Evolutionary conservation across 257 asterid genomes (phyloP).

Genomic region (Scutellaria baicalensis): DNA sequence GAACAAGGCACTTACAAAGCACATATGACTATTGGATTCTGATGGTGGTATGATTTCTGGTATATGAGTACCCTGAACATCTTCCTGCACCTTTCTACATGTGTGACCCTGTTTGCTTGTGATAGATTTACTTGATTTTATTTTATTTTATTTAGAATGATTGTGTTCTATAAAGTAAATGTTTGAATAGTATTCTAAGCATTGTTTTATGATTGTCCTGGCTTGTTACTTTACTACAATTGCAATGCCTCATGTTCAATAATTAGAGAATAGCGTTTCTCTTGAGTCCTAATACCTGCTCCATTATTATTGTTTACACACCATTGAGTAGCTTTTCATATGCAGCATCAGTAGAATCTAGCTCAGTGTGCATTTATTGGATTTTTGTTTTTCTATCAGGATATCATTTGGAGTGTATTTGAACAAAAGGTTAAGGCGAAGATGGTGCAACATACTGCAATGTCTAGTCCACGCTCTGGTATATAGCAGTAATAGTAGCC

Average conservation of each 20-base stretch:
- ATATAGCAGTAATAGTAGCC: no score
- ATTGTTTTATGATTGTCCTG: not conserved
- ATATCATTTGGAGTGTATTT: no score
- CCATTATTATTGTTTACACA: not conserved
- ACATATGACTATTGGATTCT: conserved; percentile 78
- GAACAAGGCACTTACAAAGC: conserved; percentile 84
- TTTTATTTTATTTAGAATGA: no score
- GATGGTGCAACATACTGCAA: no score
- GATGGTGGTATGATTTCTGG: conserved; percentile 47
- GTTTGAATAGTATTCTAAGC: not conserved
- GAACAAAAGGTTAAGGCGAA: no score
- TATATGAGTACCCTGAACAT: not conserved
- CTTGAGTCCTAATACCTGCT: not conserved
- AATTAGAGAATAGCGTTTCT: not conserved
- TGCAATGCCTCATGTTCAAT: not conserved
- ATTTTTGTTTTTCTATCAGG: no score
- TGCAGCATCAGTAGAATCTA: no score
- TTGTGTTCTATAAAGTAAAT: no score
- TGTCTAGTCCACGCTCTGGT: no score
- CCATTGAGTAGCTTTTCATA: no score
- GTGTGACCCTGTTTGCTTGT: not conserved
- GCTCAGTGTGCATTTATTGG: no score
- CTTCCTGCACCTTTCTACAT: not conserved
- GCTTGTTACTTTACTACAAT: not conserved
- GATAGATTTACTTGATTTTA: no score